Evolutionary conservation across 2,329 filamentous ascomycete species (phyloP).

Genomic region (Colletotrichum australisinense): DNA sequence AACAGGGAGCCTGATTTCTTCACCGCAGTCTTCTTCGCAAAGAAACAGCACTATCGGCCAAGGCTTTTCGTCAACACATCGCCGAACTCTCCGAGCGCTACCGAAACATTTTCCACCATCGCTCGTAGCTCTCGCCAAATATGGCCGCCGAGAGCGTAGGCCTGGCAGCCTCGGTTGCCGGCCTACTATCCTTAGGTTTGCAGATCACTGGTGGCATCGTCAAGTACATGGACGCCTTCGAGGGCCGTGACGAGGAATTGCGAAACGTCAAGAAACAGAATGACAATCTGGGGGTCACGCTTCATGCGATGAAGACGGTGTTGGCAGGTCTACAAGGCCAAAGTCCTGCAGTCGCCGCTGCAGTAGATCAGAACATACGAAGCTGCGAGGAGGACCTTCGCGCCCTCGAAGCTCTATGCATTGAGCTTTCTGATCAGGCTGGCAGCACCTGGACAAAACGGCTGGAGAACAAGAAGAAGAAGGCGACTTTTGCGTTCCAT

Average conservation of each 20-base stretch:
- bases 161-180: conserved; percentile 2
- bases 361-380: not conserved
- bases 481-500: conserved; percentile 1
- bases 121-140: rapidly evolving
- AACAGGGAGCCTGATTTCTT: not conserved
- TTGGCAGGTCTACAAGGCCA: not conserved
- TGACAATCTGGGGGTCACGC: not conserved
- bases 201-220: not conserved
- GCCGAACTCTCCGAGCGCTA: not conserved
- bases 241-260: not conserved
- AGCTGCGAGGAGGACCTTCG: not conserved
- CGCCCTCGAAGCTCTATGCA: not conserved
- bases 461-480: not conserved
- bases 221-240: conserved; percentile 1
- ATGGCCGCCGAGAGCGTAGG: not conserved
- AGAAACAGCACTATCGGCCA: rapidly evolving
- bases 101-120: not conserved
- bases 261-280: not conserved
- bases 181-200: not conserved
- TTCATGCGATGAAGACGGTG: not conserved
- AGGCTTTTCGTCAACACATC: not conserved
- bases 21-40: not conserved
- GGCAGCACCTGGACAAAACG: not conserved
- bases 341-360: not conserved
- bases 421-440: not conserved